Base-by-base conservation (phyloP, 2,329 filamentous ascomycete species). In the Colletotrichum siamense region DNA sequence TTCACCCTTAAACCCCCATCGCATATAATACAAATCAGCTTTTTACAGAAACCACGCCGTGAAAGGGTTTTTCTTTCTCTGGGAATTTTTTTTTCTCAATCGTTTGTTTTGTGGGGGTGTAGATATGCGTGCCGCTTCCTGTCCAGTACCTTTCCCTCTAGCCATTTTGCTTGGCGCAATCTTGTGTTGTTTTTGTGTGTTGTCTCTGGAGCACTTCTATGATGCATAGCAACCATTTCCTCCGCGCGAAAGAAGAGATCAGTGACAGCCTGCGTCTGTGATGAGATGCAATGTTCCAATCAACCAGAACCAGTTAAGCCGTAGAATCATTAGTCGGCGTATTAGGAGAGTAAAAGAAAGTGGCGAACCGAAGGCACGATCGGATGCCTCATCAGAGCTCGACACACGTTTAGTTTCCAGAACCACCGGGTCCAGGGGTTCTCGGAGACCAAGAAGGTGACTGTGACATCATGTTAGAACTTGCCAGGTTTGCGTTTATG, bases 391-490 rank as follows among this genome's bases (percentile, higher is more conserved):
- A 28, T 76, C 68, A 65, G 13, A 73, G 73, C 70, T 79, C 76
- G 77, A 65, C 32, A 26, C 61, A 77, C 72, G 86, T 86, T 82
- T 86, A 84, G 80, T 87, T 86, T 81, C 85, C 85, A 81, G 85
- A 85, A 36, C 83, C 81, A 77, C 84, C 85, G 75, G 85, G 86
- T 77, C 86, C 87, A 80, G 87, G 87, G 18, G 87, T 88, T 77
- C 85, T 83, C 77, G 86, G 87, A 80, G 87, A 88, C 81, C 87
- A 88, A 57, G 85, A 85, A 71, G 86, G 86, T 73, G 90, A 91
- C 79, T 88, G 82, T 39, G 6, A 68, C 7, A 2, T 34, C 28
- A n/a, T 71, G 78, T 86, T 82, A 86, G 82, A 26, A 69, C 10
- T 36, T 32, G 61, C 26, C 34, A 22, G 22, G 16, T 26, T 28